Base-by-base conservation (phyloP, 2,329 filamentous ascomycete genomes). In the Curvularia sp. region DNA sequence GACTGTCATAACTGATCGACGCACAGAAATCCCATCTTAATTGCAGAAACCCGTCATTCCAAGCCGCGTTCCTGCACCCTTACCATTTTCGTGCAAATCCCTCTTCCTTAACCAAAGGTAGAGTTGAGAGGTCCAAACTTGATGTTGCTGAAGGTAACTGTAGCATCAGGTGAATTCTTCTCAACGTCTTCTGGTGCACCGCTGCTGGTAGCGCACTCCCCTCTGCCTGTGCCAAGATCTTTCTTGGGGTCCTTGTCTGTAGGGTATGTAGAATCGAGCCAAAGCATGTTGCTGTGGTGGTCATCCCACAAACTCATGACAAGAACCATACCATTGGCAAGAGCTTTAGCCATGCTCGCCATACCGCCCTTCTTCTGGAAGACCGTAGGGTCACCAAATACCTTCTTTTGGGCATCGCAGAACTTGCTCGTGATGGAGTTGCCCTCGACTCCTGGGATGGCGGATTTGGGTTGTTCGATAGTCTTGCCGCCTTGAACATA, bases 201-300 rank as follows among this genome's bases (percentile, higher is more conserved):
- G 19, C 67, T 68, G 3, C 58, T 59, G 15, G 53, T 71, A 5
- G 57, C 61, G 21, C 70, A 73, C 12, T 65, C 67, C 19, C 75
- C 75, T 48, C 75, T 66, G n/a, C 59, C 71, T 9, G 66, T 66
- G 53, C 75, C 75, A 23, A 71, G 72, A 38, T 65, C 54, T 23
- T 58, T 48, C 13, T 55, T 64, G 9, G 64, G 49, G 48, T 75
- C 65, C 53, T 63, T 70, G 53, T 76, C 69, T 42, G 79, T 78
- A 18, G 88, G 87, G 78, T 84, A 89, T 67, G 78, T 84, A 61
- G 83, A 84, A 79, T 92, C 89, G 61, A 92, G 84, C 89, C 89
- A 92, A 68, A 89, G 83, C 88, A 92, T 91, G 76, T 89, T 83
- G 68, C 83, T 77, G 64, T 84, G 78, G 77, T 90, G 84, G 74